Evolutionary conservation across 768 basidiomycete genomes (phyloP).

Genomic region (Xerocomus spinulosus): DNA sequence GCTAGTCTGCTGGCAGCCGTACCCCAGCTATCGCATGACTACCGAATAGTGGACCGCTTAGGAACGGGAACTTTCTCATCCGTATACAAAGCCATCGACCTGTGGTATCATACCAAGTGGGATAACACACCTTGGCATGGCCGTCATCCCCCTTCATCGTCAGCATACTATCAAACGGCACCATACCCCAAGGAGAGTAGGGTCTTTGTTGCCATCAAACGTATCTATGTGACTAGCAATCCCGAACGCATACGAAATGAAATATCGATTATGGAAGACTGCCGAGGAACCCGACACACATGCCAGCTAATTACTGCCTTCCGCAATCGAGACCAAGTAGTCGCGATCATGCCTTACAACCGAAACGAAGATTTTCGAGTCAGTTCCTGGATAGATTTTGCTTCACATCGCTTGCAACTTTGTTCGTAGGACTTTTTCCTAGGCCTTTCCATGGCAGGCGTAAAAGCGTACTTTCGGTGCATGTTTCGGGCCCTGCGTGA

Average conservation of each 20-base stretch:
- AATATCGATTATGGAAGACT: slow-evolving; percentile 81
- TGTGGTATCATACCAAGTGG: slow-evolving; percentile 69
- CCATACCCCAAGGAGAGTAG: slow-evolving; percentile 41
- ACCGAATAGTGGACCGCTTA: slow-evolving; percentile 81
- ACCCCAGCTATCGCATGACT: slow-evolving; percentile 60
- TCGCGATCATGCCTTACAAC: slow-evolving; percentile 92
- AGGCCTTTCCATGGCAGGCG: slow-evolving; percentile 63
- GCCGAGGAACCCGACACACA: slow-evolving; percentile 79
- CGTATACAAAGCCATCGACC: slow-evolving; percentile 96
- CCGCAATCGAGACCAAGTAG: slow-evolving; percentile 84
- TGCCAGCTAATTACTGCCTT: slow-evolving; percentile 96
- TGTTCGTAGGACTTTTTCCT: slow-evolving; percentile 68
- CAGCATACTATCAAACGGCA: slow-evolving; percentile 59
- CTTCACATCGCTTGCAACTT: slow-evolving; percentile 4
- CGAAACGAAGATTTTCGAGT: slow-evolving; percentile 92
- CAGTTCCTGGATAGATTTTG: slow-evolving; percentile 29
- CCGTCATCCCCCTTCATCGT: slow-evolving; percentile 54
- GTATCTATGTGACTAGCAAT: slow-evolving; percentile 95
- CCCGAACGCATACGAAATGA: slow-evolving; percentile 93
- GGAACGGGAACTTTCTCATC: slow-evolving; percentile 98
- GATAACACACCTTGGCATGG: slow-evolving; percentile 74
- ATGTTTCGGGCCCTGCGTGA: slow-evolving; percentile 88
- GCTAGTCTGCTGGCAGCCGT: slow-evolving; percentile 60
- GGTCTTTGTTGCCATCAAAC: slow-evolving; percentile 89
- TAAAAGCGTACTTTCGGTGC: slow-evolving; percentile 85